A percentile compares a stretch with the other conserved stretches of the same genome.
phyloP scores from a whole-genome alignment of 805 yeast genomes.

The Wickerhamiella occidentalis region DNA sequence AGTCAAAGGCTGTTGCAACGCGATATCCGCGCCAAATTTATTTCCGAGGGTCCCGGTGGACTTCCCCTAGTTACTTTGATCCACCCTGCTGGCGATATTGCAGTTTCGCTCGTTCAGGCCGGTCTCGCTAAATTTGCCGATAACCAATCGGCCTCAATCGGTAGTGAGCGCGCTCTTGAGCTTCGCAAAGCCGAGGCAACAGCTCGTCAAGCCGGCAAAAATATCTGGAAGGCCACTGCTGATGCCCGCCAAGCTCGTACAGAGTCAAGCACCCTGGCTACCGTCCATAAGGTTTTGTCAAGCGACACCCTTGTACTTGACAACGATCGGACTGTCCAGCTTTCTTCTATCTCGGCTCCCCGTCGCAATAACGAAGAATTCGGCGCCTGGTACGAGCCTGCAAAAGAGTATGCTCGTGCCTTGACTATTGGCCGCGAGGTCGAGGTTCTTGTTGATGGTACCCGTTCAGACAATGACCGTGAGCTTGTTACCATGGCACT shows the following conservation, averaged over 20 bases:
- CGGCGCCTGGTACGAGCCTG: slow-evolving; percentile 46
- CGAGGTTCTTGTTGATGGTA: slow-evolving; percentile 48
- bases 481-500: slow-evolving; percentile 48
- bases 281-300: slow-evolving; percentile 48
- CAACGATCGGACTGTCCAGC: slow-evolving; percentile 50
- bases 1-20: slow-evolving; percentile 53
- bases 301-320: slow-evolving; percentile 52
- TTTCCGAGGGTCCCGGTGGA: slow-evolving; percentile 38
- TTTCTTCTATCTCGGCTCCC: slow-evolving; percentile 69
- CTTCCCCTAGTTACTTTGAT: slow-evolving; percentile 35
- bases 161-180: slow-evolving; percentile 47
- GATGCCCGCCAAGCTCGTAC: slow-evolving; percentile 21
- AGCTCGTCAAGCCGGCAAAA: slow-evolving; percentile 45
- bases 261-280: slow-evolving; percentile 36
- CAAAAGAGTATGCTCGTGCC: slow-evolving; percentile 64
- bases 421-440: slow-evolving; percentile 60
- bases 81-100: slow-evolving; percentile 70
- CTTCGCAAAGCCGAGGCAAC: slow-evolving; percentile 53
- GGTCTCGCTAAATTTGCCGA: slow-evolving; percentile 71
- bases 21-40: slow-evolving; percentile 41
- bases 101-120: slow-evolving; percentile 49
- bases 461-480: slow-evolving; percentile 53
- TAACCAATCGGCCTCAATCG: slow-evolving; percentile 64
- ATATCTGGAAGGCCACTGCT: slow-evolving; percentile 40
- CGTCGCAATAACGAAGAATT: slow-evolving; percentile 45